Evolutionary conservation across 495 filamentous ascomycete genomes (phyloP).

Genomic region (Penicillium pulvis): DNA sequence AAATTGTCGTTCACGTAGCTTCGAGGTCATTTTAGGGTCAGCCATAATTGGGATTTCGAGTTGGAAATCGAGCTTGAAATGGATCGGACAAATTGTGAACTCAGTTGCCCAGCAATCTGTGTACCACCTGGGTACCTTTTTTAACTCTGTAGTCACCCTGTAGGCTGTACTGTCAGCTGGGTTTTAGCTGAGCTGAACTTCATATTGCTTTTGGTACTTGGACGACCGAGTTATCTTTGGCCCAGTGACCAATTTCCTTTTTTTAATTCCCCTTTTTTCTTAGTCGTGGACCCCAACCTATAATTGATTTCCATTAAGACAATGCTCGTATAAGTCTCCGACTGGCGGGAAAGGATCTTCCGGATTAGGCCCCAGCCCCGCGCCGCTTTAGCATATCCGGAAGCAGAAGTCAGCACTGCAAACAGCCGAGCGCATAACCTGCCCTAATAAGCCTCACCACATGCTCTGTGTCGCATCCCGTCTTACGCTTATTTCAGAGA

Average conservation of each 20-base stretch:
- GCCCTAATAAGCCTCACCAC: background rate
- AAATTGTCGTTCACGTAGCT: background rate
- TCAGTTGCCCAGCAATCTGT: background rate
- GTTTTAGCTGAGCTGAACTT: background rate
- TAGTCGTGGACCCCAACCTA: background rate
- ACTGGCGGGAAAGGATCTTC: background rate
- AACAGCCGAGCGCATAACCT: conserved; percentile 1
- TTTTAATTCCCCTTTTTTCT: background rate
- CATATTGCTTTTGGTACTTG: background rate
- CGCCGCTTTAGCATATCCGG: background rate
- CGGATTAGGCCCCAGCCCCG: background rate
- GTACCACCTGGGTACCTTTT: background rate
- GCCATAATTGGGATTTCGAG: background rate
- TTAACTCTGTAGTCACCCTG: background rate
- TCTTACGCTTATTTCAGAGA: background rate
- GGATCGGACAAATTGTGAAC: background rate
- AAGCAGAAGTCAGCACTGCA: background rate
- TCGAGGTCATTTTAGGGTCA: background rate
- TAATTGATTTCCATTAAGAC: background rate
- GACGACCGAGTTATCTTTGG: background rate
- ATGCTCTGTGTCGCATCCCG: background rate
- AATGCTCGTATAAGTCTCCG: background rate
- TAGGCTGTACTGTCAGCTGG: background rate
- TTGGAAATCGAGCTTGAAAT: background rate
- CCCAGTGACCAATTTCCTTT: background rate